Base-by-base conservation (phyloP, 495 filamentous ascomycete species). In the Zalerion maritima region DNA sequence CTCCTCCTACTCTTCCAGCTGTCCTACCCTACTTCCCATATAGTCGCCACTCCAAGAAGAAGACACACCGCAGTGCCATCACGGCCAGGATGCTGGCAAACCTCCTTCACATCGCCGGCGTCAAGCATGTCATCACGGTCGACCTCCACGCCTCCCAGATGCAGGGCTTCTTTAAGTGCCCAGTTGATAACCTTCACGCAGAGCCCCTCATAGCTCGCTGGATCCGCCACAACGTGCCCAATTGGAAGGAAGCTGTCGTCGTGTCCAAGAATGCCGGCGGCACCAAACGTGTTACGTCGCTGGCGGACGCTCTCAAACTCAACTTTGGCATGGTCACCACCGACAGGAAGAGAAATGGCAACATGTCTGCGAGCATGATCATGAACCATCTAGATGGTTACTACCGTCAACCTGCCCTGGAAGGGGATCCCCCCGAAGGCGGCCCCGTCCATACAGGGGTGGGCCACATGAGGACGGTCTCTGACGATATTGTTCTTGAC, bases 1-100 rank as follows among this genome's bases (percentile, higher is more conserved):
- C 14, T 32, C 40, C 25, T 41, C 20, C 11, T 25, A 24, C 12
- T 25, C n/a, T 14, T 32, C 6, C 39, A 94, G 89, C 89, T 51
- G 89, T 97, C 48, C 75, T 97, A 58, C 89, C 89, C 41, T 97
- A 97, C 60, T 97, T 96, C 49, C 91, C 89, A 13, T 97, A 97
- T 57, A 94, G 84, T 38, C 81, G 91, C 28, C 89, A 97, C 57
- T 94, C 86, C 24, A 97, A 97, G 69, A 94, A 94, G 68, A 97
- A 96, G 61, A 84, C 82, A 28, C 89, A 96, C 46, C 71, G 89
- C 37, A 89, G 91, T 18, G 84, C 89, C 26, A 96, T 97, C 45
- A 94, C 89, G 13, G 89, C 91, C 15, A 73, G 87, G 37, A 91
- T 97, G 84, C 63, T 97, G 28, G 91, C 89, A 36, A 97, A 97